Conservation (phyloP, 2,329 filamentous ascomycete genomes). For the Cytospora chrysosperma region DNA sequence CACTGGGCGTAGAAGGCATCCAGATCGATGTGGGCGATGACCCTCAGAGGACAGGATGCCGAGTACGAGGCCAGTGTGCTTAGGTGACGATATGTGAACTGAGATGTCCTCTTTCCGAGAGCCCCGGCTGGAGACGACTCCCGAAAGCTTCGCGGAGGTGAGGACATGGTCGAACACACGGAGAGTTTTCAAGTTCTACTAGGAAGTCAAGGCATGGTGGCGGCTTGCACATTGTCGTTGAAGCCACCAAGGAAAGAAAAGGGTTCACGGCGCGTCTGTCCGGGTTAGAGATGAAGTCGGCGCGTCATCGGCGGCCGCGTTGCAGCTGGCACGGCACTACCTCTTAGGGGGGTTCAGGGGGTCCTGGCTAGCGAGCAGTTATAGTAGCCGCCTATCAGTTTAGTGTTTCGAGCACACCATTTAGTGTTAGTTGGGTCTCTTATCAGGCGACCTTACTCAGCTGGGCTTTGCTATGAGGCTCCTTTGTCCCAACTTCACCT, state of each 20-base stretch:
- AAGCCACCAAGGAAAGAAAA: no score
- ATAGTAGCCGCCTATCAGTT: not conserved
- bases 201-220: not conserved
- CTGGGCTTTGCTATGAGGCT: not conserved
- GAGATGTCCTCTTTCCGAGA: conserved; percentile 51
- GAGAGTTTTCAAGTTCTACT: not conserved
- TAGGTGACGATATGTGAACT: conserved; percentile 83
- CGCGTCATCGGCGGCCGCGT: not conserved
- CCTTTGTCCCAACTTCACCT: not conserved
- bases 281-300: not conserved
- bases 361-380: not conserved
- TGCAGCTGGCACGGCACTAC: not conserved
- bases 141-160: conserved; percentile 32
- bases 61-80: conserved; percentile 70
- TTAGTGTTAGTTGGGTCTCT: not conserved
- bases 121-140: conserved; percentile 37
- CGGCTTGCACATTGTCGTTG: not conserved
- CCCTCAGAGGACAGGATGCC: conserved; percentile 73
- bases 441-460: not conserved
- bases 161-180: conserved; percentile 29
- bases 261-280: not conserved
- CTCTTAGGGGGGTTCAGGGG: not conserved
- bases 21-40: conserved; percentile 88
- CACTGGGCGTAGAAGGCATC: conserved; percentile 98
- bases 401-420: not conserved